These are phyloP conservation scores for Solanum pinnatisectum DNA, from an alignment of 257 asterid genomes.

Conservation along the genomic window DNA sequence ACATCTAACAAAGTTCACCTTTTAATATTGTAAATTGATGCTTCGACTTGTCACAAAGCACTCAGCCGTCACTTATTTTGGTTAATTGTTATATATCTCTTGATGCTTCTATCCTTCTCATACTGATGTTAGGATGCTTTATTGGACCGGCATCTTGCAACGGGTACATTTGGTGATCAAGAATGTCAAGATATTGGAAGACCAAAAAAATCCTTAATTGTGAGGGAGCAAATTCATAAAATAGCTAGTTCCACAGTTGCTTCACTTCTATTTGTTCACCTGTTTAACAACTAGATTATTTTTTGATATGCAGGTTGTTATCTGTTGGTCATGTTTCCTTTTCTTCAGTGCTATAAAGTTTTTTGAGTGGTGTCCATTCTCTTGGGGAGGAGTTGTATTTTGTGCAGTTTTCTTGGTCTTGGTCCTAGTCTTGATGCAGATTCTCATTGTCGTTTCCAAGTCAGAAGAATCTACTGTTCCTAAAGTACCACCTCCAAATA, in stretches of 20 bases:
- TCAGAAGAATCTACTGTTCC: slow-evolving; percentile 47
- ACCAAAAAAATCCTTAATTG: slow-evolving; percentile 62
- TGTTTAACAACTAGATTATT: neutral
- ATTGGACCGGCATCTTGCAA: slow-evolving; percentile 61
- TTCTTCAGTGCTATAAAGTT: slow-evolving; percentile 28
- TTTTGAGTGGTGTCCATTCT: slow-evolving; percentile 46
- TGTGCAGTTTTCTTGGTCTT: slow-evolving; percentile 48
- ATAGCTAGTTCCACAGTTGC: neutral
- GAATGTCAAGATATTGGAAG: slow-evolving; percentile 39
- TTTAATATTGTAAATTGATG: neutral
- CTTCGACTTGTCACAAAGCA: neutral
- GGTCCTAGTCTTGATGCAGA: slow-evolving; percentile 54
- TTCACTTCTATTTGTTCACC: neutral
- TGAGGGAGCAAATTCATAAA: neutral
- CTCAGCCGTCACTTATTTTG: neutral
- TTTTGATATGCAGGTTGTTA: slow-evolving; percentile 43
- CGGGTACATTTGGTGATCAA: slow-evolving; percentile 44
- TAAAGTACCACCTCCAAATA: slow-evolving; percentile 18
- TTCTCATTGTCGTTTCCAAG: slow-evolving; percentile 56
- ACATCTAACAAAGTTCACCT: neutral
- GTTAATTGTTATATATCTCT: neutral
- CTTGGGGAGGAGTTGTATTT: slow-evolving; percentile 50
- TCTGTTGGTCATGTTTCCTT: slow-evolving; percentile 52
- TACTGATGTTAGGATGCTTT: slow-evolving; percentile 41
- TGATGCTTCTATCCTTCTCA: neutral